Evolutionary conservation across 2,329 filamentous ascomycete species (phyloP), one percentile per base, ranked within the genome.

Genomic region (Tricladium varicosporioides): DNA sequence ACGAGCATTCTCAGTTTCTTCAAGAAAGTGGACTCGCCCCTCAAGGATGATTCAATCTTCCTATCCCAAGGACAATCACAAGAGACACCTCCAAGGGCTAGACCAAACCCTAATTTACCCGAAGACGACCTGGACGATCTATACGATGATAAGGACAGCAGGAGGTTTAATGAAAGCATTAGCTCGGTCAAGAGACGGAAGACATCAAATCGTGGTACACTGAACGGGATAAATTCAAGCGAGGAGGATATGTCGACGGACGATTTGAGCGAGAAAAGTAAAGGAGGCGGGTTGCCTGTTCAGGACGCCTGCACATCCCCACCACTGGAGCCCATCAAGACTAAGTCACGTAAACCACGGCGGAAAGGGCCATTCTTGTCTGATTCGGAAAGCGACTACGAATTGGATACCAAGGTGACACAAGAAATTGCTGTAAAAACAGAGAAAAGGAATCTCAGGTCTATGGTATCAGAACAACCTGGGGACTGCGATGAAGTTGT

Each of bases 1-100:
- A 77, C 78, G 5, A 91, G 85, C 61, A 91, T 91, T 32, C 73
- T 91, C 13, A 90, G 74, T 61, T 92, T 91, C 71, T 92, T 92
- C 69, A 85, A 88, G 67, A 91, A 90, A 67, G 78, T 82, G 0
- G 80, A 81, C 11, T 72, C 73, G 0, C 72, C 65, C 10, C 22
- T 70, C 52, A 75, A 80, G 56, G 79, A 87, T 60, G 75, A 85
- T 55, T 76, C 78, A 16, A 78, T 88, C 9, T 88, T 89, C 55
- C 71, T 77, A 2, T 72, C 76, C 19, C 71, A 65, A 56, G 65
- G 63, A 59, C 69, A 59, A 58, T 62, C 63, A 52, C 58, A 56
- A 5, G 57, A 62, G 18, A 56, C 57, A n/a, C 33, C 54, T 48
- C 49, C 44, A 15, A 44, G 44, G 31, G 42, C 60, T 15, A 60